phyloP scores from a whole-genome alignment of 2,329 filamentous ascomycete genomes.

The Ophidiomyces ophidiicola region DNA sequence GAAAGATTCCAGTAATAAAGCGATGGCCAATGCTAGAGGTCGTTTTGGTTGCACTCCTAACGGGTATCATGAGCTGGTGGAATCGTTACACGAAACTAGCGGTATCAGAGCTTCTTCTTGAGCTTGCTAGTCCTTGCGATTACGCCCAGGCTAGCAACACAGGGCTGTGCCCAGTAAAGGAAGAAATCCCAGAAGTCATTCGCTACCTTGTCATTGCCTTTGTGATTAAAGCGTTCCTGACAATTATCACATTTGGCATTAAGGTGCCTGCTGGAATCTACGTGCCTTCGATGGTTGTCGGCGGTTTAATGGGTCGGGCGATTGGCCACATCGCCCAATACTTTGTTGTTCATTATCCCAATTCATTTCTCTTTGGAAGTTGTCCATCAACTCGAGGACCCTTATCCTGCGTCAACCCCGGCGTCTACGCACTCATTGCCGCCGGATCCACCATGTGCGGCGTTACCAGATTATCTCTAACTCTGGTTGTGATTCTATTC shows the following conservation, averaged over 20 bases:
- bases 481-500: slow-evolving; percentile 86
- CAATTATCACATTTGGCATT: slow-evolving; percentile 84
- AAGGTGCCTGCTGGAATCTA: slow-evolving; percentile 97
- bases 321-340: slow-evolving; percentile 79
- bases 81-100: slow-evolving; percentile 79
- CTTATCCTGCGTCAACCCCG: slow-evolving; percentile 80
- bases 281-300: slow-evolving; percentile 96
- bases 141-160: slow-evolving; percentile 50
- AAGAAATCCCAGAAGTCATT: slow-evolving; percentile 70
- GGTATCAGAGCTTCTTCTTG: slow-evolving; percentile 80
- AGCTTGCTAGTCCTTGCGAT: slow-evolving; percentile 79
- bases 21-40: slow-evolving; percentile 76
- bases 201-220: slow-evolving; percentile 63
- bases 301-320: slow-evolving; percentile 77
- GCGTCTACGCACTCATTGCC: slow-evolving; percentile 90
- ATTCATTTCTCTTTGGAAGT: slow-evolving; percentile 58
- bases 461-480: slow-evolving; percentile 85
- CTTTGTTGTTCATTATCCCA: slow-evolving; percentile 59
- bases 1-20: slow-evolving; percentile 69
- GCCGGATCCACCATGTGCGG: slow-evolving; percentile 97
- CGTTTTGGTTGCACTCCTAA: slow-evolving; percentile 70
- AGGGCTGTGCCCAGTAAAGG: slow-evolving; percentile 64
- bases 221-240: slow-evolving; percentile 77
- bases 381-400: slow-evolving; percentile 57
- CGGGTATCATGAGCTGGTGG: slow-evolving; percentile 82